Evolutionary conservation across 768 basidiomycete species (phyloP), one percentile per base, ranked within the genome.

Genomic region (Hortiboletus flavorubellus): DNA sequence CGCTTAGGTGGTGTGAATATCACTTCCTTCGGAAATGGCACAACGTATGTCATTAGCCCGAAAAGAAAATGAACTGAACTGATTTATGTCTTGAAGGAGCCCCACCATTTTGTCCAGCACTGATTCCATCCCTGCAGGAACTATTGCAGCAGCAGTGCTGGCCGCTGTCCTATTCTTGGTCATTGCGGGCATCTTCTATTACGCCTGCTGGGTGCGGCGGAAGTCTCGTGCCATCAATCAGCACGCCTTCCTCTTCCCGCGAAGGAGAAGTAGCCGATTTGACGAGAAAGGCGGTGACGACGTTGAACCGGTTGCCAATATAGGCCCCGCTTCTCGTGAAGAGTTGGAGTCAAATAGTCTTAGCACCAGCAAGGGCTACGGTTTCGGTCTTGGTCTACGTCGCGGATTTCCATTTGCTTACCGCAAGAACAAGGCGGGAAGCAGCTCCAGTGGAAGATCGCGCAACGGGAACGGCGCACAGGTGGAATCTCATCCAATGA

Each of bases 101-200:
- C 54, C 61, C 10, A 49, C 68, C 40, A 56, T 49, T 48, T 38
- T 59, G 7, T 54, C 61, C 4, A 54, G 53, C 37, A 47, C 53
- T 33, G 49, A 47, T 34, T 69, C 76, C 2, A 70, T 76, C 18
- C 55, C 80, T 2, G 72, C 72, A 56, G 86, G 87, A 41, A 83
- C 86, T 2, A 82, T 88, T 51, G 87, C 86, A 18, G 88, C 86
- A 0, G 73, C 87, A 31, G 78, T 77, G 10, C 74, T 90, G 2
- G 85, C 81, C 3, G 76, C 78, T 21, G 66, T 82, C 18, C 71
- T 89, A 9, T 76, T 78, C 29, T 73, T 83, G 61, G 50, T 85
- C 30, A 55, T 83, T 5, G 54, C 78, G 9, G 70, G 72, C 45
- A 67, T 68, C 14, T 63, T 82, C 2, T 76, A 78, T 56, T 80